These are phyloP conservation scores for Carex littledalei DNA, from an alignment of 176 grass and related monocot species.

Conservation along the genomic window DNA sequence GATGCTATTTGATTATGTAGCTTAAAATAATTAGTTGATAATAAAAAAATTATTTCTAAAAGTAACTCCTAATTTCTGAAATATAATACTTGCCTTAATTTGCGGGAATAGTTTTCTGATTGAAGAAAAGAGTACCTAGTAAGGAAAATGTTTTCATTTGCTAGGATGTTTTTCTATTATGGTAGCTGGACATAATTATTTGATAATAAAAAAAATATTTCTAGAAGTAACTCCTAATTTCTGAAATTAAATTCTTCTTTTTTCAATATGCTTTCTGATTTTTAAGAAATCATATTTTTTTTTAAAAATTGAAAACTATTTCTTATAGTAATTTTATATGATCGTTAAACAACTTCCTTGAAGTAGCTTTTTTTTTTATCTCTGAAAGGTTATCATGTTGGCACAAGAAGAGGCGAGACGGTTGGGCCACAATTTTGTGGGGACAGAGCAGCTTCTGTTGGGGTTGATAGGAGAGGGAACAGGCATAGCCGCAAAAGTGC, in stretches of 20 bases:
- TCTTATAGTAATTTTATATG: not conserved
- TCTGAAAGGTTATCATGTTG: slow-evolving; percentile 45
- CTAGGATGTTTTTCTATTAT: not conserved
- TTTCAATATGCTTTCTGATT: not conserved
- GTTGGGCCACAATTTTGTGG: slow-evolving; percentile 91
- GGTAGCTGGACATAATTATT: not conserved
- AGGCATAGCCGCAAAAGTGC: slow-evolving; percentile 86
- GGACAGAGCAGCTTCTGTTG: slow-evolving; percentile 86
- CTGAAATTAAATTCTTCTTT: not conserved
- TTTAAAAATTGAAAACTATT: not conserved
- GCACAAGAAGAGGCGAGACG: slow-evolving; percentile 90
- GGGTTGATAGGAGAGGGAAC: slow-evolving; percentile 87
- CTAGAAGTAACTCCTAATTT: not conserved
- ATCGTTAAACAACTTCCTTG: not conserved
- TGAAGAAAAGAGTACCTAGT: not conserved
- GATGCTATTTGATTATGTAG: not conserved
- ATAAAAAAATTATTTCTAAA: not conserved
- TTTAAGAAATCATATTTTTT: not conserved
- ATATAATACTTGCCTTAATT: not conserved
- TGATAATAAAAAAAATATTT: not conserved
- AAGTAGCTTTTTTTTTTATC: not conserved
- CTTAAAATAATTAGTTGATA: not conserved
- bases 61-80: not conserved
- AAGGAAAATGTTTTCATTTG: not conserved
- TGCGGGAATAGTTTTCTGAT: not conserved